Conservation (phyloP, 129 eudicot genomes). For the Logfia minima region DNA sequence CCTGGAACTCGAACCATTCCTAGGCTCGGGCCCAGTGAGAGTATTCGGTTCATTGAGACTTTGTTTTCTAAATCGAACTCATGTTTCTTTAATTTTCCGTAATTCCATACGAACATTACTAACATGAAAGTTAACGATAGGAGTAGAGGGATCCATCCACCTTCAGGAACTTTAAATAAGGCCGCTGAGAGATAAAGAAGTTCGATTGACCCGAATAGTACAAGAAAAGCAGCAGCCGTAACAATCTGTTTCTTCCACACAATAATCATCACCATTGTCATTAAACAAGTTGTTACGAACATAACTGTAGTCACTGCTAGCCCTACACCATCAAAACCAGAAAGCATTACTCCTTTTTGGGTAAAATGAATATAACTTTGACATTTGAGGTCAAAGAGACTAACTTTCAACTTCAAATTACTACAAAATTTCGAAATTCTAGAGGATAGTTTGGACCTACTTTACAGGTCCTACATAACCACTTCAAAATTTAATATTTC, state of each 20-base stretch:
- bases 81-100: conserved; percentile 52
- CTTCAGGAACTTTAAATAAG: conserved; percentile 49
- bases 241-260: conserved; percentile 49
- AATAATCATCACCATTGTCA: conserved; percentile 52
- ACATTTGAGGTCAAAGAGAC: conserved; percentile 13
- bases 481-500: background rate
- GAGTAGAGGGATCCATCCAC: conserved; percentile 61
- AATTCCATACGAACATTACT: conserved; percentile 56
- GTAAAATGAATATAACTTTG: background rate
- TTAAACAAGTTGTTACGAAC: conserved; percentile 65
- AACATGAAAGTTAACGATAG: conserved; percentile 39
- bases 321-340: conserved; percentile 30
- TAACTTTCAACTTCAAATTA: background rate
- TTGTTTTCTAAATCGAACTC: conserved; percentile 54
- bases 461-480: background rate
- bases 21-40: conserved; percentile 49
- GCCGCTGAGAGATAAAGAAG: conserved; percentile 58
- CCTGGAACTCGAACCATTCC: conserved; percentile 60
- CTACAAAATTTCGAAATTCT: background rate
- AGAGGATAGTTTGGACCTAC: background rate
- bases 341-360: conserved; percentile 17
- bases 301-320: conserved; percentile 54
- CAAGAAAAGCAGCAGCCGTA: conserved; percentile 34
- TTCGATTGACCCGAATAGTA: conserved; percentile 52
- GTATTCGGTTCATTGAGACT: conserved; percentile 48